A percentile compares a stretch with the other conserved stretches of the same genome.
These are phyloP conservation scores for Talaromyces sp. DNA, from an alignment of 2,329 filamentous ascomycete species.

Conservation along the genomic window DNA sequence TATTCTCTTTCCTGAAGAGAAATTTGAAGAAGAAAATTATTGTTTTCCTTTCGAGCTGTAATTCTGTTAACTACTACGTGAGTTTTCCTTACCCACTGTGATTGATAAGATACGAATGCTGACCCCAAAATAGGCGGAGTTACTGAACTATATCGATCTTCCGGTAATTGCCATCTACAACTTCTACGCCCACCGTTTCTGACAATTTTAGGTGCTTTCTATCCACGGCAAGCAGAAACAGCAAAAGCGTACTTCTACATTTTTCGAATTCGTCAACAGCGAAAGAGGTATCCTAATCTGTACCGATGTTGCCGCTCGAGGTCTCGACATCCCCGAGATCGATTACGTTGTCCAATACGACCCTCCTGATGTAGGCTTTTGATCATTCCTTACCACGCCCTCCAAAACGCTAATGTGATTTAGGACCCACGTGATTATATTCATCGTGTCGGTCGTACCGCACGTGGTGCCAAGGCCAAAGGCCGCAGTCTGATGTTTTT, in stretches of 20 bases:
- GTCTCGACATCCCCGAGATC: conserved; percentile 90
- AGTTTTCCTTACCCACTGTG: not conserved
- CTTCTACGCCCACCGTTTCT: conserved; percentile 63
- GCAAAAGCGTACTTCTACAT: conserved; percentile 97
- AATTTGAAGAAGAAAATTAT: conserved; percentile 96
- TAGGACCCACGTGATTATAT: conserved; percentile 73
- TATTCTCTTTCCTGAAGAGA: conserved; percentile 91
- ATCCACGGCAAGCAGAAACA: conserved; percentile 96
- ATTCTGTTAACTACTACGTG: conserved; percentile 88
- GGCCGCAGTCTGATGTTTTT: conserved; percentile 91
- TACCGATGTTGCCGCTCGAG: conserved; percentile 93
- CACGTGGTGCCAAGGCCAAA: conserved; percentile 76
- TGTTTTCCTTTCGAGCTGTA: conserved; percentile 90
- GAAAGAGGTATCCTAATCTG: conserved; percentile 85
- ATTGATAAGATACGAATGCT: not conserved
- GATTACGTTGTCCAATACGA: conserved; percentile 98
- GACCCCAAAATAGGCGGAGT: conserved; percentile 61
- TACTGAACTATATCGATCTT: conserved; percentile 96
- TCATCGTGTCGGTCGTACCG: conserved; percentile 92
- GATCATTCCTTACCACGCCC: too few relatives aligned
- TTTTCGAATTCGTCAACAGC: conserved; percentile 92
- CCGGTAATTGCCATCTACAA: conserved; percentile 77
- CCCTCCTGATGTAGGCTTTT: conserved; percentile 65
- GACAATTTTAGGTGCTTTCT: conserved; percentile 64
- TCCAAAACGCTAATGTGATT: conserved; percentile 25